These are phyloP conservation scores for Glycine tomentella DNA, from an alignment of 306 rosid species.

Conservation along the genomic window DNA sequence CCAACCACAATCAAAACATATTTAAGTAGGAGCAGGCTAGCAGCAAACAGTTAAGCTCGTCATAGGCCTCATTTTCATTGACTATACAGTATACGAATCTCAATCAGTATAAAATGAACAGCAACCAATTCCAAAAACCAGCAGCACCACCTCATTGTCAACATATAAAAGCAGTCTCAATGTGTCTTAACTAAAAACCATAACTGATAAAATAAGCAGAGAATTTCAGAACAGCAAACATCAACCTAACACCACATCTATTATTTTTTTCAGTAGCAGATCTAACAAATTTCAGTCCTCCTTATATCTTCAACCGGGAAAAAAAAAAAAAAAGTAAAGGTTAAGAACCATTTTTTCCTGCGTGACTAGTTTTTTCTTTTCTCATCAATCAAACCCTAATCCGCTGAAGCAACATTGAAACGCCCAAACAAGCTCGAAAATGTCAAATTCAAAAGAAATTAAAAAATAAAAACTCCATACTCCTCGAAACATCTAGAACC, in stretches of 20 bases:
- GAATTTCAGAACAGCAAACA: background rate
- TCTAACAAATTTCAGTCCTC: conserved; percentile 36
- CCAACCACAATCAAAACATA: conserved; percentile 6
- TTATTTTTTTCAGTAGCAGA: conserved; percentile 24
- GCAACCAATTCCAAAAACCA: no score
- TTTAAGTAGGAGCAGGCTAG: background rate
- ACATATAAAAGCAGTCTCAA: background rate
- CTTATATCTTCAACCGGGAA: conserved; percentile 13
- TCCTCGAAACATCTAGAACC: conserved; percentile 40
- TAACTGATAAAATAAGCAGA: background rate
- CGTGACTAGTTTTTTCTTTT: background rate
- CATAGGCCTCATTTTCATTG: background rate
- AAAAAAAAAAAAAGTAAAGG: no score
- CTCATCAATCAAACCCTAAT: conserved; percentile 47
- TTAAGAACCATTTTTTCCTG: background rate
- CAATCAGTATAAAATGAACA: background rate
- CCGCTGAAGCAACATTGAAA: background rate
- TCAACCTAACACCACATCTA: conserved; percentile 6
- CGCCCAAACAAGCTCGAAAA: conserved; percentile 34
- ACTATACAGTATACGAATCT: background rate
- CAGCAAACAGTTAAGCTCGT: background rate
- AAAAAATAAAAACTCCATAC: background rate
- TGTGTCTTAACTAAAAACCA: background rate
- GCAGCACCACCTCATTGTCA: background rate
- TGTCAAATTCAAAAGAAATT: background rate